A percentile compares a stretch with the other conserved stretches of the same genome.
Conservation (phyloP, 169 alveolate genomes). For the Eimeria necatrix region DNA sequence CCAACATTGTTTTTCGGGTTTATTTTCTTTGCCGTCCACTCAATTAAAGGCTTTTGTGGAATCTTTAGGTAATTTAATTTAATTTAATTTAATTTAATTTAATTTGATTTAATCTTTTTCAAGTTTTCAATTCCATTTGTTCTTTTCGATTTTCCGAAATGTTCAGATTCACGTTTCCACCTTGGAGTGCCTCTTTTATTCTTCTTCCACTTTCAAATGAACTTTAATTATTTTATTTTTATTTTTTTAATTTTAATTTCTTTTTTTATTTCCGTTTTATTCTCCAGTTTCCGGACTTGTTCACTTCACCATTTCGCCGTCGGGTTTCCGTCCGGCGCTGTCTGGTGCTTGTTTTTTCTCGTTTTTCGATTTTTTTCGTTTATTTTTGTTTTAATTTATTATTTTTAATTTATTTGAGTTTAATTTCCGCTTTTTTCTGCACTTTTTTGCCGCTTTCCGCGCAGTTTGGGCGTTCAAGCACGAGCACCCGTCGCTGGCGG, state of each 20-base stretch:
- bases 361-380: neutral
- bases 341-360: neutral
- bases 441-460: no score
- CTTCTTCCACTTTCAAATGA: neutral
- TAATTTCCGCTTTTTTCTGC: neutral
- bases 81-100: no score
- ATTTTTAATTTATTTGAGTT: neutral
- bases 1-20: conserved; percentile 83
- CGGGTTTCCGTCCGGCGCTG: neutral
- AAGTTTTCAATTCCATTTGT: no score
- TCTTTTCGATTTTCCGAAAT: no score
- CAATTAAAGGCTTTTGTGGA: conserved; percentile 87
- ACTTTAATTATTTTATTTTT: neutral
- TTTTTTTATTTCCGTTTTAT: neutral
- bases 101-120: neutral
- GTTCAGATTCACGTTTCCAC: no score
- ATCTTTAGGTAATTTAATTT: conserved; percentile 82
- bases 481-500: conserved; percentile 90
- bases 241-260: no score
- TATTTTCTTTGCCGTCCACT: conserved; percentile 85
- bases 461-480: conserved; percentile 90
- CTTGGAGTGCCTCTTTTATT: neutral
- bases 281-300: neutral
- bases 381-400: neutral
- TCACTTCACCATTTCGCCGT: neutral